phyloP scores from a whole-genome alignment of 2,329 filamentous ascomycete species.

The Stagonosporopsis rhizophila region DNA sequence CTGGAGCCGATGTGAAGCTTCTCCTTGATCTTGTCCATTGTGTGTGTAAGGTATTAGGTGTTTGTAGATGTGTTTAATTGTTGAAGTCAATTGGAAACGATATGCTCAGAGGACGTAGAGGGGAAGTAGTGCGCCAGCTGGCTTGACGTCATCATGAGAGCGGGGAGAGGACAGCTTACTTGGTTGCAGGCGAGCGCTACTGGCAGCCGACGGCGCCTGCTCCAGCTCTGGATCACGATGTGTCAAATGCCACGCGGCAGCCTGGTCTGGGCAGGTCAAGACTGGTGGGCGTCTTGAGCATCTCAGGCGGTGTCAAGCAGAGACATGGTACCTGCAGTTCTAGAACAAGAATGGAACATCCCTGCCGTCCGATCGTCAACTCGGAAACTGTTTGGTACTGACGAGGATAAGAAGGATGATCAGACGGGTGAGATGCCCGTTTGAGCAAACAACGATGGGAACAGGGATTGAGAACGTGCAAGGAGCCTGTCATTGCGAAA shows the following conservation, averaged over 20 bases:
- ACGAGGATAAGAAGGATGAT: no score
- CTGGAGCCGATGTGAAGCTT: slow-evolving; percentile 44
- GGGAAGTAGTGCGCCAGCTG: slow-evolving; percentile 7
- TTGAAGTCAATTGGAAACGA: slow-evolving; percentile 11
- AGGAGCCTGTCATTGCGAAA: no score
- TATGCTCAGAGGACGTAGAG: slow-evolving; percentile 11
- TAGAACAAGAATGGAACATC: background rate
- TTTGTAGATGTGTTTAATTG: slow-evolving; percentile 11
- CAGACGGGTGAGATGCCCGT: no score
- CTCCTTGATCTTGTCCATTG: slow-evolving; percentile 48
- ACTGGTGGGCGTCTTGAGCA: background rate
- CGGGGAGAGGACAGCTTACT: slow-evolving; percentile 12
- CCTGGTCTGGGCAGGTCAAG: slow-evolving; percentile 4
- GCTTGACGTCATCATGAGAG: slow-evolving; percentile 11
- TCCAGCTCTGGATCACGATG: slow-evolving; percentile 2
- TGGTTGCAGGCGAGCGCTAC: slow-evolving; percentile 6
- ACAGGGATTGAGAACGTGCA: background rate
- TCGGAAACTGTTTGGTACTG: no score
- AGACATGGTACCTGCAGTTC: slow-evolving; percentile 6
- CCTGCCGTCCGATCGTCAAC: background rate
- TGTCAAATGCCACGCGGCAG: slow-evolving; percentile 13
- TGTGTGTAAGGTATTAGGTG: slow-evolving; percentile 9
- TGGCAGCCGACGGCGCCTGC: slow-evolving; percentile 2
- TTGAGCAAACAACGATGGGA: background rate
- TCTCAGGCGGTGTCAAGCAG: slow-evolving; percentile 1